Evolutionary conservation across 2,329 filamentous ascomycete genomes (phyloP).

Genomic region (Zymoseptoria brevis): DNA sequence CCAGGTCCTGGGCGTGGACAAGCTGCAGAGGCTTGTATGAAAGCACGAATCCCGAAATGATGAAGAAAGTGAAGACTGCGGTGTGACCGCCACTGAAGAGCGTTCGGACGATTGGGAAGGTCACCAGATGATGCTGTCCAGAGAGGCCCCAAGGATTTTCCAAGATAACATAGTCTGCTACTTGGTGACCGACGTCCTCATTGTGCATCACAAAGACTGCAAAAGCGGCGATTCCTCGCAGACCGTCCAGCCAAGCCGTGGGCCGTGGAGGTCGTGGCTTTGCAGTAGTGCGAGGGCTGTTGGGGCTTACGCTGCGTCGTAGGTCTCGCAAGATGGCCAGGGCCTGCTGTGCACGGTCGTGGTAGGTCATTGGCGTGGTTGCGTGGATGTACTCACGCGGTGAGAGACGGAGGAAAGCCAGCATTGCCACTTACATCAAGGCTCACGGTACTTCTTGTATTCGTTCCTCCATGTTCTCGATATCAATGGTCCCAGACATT

Average conservation of each 20-base stretch:
- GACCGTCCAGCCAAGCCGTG: slow-evolving; percentile 56
- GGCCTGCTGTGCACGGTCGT: no score
- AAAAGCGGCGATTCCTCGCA: slow-evolving; percentile 58
- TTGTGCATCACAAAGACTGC: slow-evolving; percentile 55
- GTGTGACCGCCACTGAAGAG: neutral
- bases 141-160: neutral
- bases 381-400: no score
- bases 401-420: no score
- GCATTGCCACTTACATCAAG: no score
- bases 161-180: neutral
- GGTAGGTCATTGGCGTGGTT: no score
- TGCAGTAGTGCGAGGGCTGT: neutral
- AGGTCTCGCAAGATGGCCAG: neutral
- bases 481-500: no score
- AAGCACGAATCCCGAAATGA: neutral
- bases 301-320: neutral
- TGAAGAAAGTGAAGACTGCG: neutral
- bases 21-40: no score
- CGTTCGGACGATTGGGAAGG: neutral
- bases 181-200: slow-evolving; percentile 29
- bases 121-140: neutral
- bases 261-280: neutral
- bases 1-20: no score
- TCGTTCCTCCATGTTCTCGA: no score
- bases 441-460: no score